Evolutionary conservation across 179 eudicot genomes (phyloP).

Genomic region (Silene coronaria): DNA sequence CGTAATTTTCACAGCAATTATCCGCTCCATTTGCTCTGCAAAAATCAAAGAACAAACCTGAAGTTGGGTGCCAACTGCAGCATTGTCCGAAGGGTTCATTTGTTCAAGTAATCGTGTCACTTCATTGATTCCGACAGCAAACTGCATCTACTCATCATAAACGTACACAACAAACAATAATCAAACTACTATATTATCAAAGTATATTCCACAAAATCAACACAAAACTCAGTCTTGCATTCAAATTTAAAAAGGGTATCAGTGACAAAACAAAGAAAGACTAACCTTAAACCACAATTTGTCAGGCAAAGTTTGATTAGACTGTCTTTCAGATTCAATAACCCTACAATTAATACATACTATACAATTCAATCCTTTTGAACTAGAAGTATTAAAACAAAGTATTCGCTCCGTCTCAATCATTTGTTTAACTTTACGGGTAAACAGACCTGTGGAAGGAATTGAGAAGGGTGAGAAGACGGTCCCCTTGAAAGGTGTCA

Average conservation of each 20-base stretch:
- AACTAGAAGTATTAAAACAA: not conserved
- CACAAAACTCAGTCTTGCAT: not conserved
- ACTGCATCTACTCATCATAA: conserved; percentile 45
- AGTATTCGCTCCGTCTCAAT: too few species aligned
- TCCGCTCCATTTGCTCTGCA: not conserved
- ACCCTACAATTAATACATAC: conserved; percentile 30
- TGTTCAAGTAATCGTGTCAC: conserved; percentile 82
- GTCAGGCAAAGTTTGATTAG: conserved; percentile 41
- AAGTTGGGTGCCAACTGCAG: conserved; percentile 25
- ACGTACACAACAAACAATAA: conserved; percentile 4
- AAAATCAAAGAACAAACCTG: conserved; percentile 39
- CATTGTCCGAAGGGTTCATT: conserved; percentile 32
- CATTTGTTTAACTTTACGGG: too few species aligned
- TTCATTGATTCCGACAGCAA: conserved; percentile 81
- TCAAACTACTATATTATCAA: not conserved
- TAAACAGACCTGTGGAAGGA: conserved; percentile 39
- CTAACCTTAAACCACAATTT: conserved; percentile 75
- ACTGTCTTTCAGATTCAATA: conserved; percentile 42
- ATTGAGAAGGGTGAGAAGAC: conserved; percentile 42
- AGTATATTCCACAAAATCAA: not conserved
- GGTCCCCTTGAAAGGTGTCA: conserved; percentile 50
- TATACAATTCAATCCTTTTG: not conserved
- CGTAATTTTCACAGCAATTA: not conserved
- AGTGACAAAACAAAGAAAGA: not conserved
- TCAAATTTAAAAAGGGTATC: too few species aligned